Evolutionary conservation across 768 basidiomycete species (phyloP).

Genomic region (Podaxis sp.): DNA sequence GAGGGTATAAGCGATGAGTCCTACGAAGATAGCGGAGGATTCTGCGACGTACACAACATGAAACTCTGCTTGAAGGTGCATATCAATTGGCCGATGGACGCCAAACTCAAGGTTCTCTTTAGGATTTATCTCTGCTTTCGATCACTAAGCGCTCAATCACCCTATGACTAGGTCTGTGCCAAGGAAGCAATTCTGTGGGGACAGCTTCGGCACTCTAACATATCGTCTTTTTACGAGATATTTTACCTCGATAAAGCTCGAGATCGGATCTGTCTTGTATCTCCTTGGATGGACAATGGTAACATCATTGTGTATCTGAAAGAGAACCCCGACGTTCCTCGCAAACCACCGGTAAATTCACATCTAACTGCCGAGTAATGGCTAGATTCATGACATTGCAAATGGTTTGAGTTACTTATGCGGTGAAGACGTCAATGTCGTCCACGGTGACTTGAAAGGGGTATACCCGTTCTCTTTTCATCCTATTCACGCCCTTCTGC

Average conservation of each 20-base stretch:
- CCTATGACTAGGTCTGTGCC: not conserved
- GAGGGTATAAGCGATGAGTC: constrained; percentile 12
- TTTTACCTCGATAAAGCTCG: not conserved
- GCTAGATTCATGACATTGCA: constrained; percentile 9
- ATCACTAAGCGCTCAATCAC: constrained; percentile 17
- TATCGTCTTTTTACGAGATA: constrained; percentile 9
- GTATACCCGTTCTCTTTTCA: not conserved
- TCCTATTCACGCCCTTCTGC: no score
- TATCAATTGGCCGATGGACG: constrained; percentile 12
- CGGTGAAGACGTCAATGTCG: constrained; percentile 6
- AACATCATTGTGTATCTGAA: constrained; percentile 6
- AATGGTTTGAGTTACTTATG: constrained; percentile 13
- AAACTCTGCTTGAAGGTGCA: constrained; percentile 22
- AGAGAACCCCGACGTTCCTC: not conserved
- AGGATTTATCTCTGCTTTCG: constrained; percentile 3
- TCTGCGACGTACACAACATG: constrained; percentile 23
- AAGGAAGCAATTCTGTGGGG: constrained; percentile 8
- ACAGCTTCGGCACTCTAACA: not conserved
- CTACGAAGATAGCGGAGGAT: constrained; percentile 18
- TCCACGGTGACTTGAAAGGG: constrained; percentile 15
- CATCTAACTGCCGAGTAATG: not conserved
- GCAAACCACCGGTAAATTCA: not conserved
- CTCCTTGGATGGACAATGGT: constrained; percentile 16
- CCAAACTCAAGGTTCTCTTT: constrained; percentile 19
- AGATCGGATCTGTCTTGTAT: constrained; percentile 3